phyloP scores from a whole-genome alignment of 2,329 filamentous ascomycete genomes.

The Tolypocladium nubicola region DNA sequence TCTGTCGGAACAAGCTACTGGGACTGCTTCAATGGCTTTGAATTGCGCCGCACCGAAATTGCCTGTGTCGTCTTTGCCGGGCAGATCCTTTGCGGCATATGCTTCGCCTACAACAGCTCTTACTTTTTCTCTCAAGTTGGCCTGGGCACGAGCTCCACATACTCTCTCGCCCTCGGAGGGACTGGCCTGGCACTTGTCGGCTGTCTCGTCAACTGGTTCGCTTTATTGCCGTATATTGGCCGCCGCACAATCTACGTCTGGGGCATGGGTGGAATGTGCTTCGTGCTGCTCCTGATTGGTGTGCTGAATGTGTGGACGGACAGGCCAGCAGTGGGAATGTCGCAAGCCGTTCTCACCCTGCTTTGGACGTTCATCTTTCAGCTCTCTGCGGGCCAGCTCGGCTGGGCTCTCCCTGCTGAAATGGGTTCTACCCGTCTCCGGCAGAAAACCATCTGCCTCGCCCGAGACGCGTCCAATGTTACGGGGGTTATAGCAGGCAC shows the following conservation, averaged over 20 bases:
- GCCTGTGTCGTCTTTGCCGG: constrained; percentile 22
- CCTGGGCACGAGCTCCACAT: constrained; percentile 13
- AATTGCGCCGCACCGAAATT: constrained; percentile 28
- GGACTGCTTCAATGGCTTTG: constrained; percentile 32
- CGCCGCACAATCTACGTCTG: constrained; percentile 32
- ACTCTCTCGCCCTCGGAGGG: constrained; percentile 26
- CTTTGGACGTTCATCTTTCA: constrained; percentile 23
- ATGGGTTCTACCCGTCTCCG: constrained; percentile 18
- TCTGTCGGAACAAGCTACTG: constrained; percentile 25
- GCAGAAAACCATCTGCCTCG: constrained; percentile 21
- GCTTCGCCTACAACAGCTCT: constrained; percentile 28
- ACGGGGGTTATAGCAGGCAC: constrained; percentile 12
- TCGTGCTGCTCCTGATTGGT: constrained; percentile 29
- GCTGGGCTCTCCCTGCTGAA: constrained; percentile 21
- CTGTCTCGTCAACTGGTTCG: constrained; percentile 31
- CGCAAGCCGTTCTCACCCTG: constrained; percentile 23
- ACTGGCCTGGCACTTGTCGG: constrained; percentile 30
- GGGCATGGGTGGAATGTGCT: constrained; percentile 30
- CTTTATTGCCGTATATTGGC: constrained; percentile 29
- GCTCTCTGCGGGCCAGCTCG: constrained; percentile 25
- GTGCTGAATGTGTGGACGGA: constrained; percentile 20
- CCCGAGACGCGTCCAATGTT: constrained; percentile 15
- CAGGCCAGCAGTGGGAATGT: constrained; percentile 16
- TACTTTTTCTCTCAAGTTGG: constrained; percentile 30
- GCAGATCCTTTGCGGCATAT: constrained; percentile 23